Evolutionary conservation across 352 stramenopile genomes (phyloP), one percentile per base, ranked within the genome.

Genomic region (Phytophthora sojae): DNA sequence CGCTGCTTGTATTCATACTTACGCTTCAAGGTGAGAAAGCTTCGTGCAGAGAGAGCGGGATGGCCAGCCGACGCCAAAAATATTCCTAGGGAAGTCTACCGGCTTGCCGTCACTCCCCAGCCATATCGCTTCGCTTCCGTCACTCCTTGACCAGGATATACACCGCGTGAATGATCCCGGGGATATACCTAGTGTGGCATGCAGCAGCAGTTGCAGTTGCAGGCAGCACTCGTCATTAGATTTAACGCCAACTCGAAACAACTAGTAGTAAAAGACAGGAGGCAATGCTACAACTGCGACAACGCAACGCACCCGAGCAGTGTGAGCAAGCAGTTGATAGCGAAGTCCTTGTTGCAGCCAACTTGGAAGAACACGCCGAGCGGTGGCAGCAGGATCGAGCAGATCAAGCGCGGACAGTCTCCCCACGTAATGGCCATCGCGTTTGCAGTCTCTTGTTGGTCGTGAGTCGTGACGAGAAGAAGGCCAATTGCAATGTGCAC

Each of bases 381-480:
- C 39, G 39, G 39, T 1, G 39, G 39, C 39, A 47, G 39, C 39
- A 47, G 39, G 39, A 47, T 47, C 39, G 39, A 47, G 4, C 39
- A 47, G 39, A 47, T 47, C 14, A 47, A 14, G 39, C 39, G 39
- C 39, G 39, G 39, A 47, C 39, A 47, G 39, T 47, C 39, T 47
- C 79, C 83, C 54, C 71, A 89, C 11, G 83, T 89, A 54, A 90
- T 63, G 8, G 81, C 76, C 82, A 88, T 91, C 29, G 32, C 14
- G 32, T 39, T 8, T 15, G 32, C 32, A 14, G 42, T 55, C 64
- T 25, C 29, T 35, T 29, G 8, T 8, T 6, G 15, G 47, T 57
- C 8, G 29, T 55, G 6, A 37, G 29, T 63, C 5, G 26, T 60
- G 12, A 14, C 30, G 26, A 17, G n/a, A 32, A 50, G 21, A 37